Evolutionary conservation across 2,329 filamentous ascomycete genomes (phyloP).

Genomic region (Spiromastix sp.): DNA sequence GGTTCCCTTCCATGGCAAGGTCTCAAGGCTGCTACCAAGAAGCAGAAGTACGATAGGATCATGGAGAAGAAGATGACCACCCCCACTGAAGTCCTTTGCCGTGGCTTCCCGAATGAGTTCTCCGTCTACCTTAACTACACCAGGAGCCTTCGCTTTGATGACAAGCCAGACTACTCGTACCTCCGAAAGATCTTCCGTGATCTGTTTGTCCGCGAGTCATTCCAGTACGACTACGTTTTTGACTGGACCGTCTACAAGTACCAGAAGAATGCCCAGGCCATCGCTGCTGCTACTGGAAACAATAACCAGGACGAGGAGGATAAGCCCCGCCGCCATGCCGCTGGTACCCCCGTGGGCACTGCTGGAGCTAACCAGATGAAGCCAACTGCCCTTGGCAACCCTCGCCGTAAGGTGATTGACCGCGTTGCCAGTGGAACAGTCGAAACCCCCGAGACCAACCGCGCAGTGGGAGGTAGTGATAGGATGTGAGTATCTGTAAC

Average conservation of each 20-base stretch:
- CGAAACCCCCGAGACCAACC: conserved; percentile 62
- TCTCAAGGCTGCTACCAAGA: conserved; percentile 95
- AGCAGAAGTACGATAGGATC: conserved; percentile 99
- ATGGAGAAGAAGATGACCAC: conserved; percentile 99
- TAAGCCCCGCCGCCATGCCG: conserved; percentile 59
- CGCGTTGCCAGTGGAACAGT: conserved; percentile 45
- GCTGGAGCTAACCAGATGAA: conserved; percentile 52
- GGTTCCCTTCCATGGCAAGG: conserved; percentile 98
- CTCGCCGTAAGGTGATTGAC: conserved; percentile 76
- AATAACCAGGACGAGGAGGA: conserved; percentile 64
- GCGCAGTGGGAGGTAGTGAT: conserved; percentile 69
- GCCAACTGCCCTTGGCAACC: conserved; percentile 62
- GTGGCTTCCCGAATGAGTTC: conserved; percentile 98
- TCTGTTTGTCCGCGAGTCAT: conserved; percentile 95
- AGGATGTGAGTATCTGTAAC: conserved; percentile 88
- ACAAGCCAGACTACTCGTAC: conserved; percentile 99
- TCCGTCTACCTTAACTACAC: conserved; percentile 99
- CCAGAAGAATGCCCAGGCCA: conserved; percentile 96
- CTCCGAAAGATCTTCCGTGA: conserved; percentile 99
- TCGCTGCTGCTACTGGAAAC: conserved; percentile 67
- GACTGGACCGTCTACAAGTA: conserved; percentile 99
- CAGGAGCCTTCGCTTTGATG: conserved; percentile 93
- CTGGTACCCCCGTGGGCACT: conserved; percentile 50
- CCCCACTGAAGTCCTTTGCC: conserved; percentile 94
- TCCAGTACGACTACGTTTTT: conserved; percentile 99